Evolutionary conservation across 768 basidiomycete species (phyloP).

Genomic region (Pholiota conissans): DNA sequence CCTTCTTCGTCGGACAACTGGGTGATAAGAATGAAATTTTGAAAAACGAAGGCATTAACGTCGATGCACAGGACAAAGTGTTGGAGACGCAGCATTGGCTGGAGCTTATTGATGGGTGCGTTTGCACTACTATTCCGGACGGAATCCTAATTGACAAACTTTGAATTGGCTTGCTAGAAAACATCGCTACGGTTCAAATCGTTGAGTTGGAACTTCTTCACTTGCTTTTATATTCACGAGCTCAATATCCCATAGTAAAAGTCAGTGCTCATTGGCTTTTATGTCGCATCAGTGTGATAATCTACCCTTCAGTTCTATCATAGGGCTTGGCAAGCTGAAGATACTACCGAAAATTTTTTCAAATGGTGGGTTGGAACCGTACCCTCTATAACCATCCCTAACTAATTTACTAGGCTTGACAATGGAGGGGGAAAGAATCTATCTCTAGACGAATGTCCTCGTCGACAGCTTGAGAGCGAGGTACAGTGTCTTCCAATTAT

Average conservation of each 20-base stretch:
- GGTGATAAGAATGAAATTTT: constrained; percentile 44
- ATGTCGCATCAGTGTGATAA: neutral
- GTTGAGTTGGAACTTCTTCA: constrained; percentile 32
- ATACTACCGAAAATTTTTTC: constrained; percentile 70
- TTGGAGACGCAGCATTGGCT: constrained; percentile 65
- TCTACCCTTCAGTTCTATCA: constrained; percentile 51
- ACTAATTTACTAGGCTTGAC: constrained; percentile 50
- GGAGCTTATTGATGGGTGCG: constrained; percentile 59
- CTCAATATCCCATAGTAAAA: constrained; percentile 36
- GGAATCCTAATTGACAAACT: neutral
- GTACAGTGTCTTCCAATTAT: constrained; percentile 22
- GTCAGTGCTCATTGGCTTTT: constrained; percentile 18
- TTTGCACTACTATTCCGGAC: neutral
- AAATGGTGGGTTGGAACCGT: constrained; percentile 38
- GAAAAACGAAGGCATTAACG: constrained; percentile 25
- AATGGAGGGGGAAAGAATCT: constrained; percentile 56
- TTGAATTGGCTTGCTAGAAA: constrained; percentile 39
- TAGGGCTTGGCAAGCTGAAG: constrained; percentile 52
- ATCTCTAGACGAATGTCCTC: constrained; percentile 56
- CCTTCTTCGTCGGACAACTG: constrained; percentile 39
- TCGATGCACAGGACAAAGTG: constrained; percentile 40
- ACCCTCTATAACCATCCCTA: neutral
- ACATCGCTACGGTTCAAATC: constrained; percentile 63
- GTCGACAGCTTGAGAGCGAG: constrained; percentile 62
- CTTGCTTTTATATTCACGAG: neutral